phyloP scores from a whole-genome alignment of 257 asterid species.

The Cinchona pubescens region DNA sequence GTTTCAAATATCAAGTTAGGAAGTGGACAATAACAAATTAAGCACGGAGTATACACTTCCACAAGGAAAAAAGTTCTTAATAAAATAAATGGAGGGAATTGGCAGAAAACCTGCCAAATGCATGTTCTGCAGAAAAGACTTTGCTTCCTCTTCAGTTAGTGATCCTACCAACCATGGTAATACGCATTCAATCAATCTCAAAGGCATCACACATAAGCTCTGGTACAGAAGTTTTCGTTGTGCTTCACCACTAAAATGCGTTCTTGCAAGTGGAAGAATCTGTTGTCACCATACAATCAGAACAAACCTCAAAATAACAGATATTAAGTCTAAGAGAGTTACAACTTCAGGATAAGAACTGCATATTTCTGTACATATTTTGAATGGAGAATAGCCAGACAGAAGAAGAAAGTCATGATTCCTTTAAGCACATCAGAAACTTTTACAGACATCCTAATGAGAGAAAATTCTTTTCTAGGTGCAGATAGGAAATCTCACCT shows the following conservation, averaged over 20 bases:
- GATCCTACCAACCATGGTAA: slow-evolving; percentile 94
- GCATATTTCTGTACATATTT: neutral
- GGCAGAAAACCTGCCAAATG: slow-evolving; percentile 74
- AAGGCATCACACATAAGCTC: slow-evolving; percentile 95
- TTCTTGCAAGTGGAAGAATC: slow-evolving; percentile 93
- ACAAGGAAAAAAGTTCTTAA: slow-evolving; percentile 9
- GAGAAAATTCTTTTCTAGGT: slow-evolving; percentile 8
- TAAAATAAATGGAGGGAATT: slow-evolving; percentile 12
- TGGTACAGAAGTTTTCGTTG: slow-evolving; percentile 84
- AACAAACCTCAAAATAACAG: slow-evolving; percentile 15
- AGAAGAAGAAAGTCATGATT: too few species aligned
- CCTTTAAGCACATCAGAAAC: too few species aligned
- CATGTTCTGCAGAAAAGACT: slow-evolving; percentile 73
- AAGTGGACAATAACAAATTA: slow-evolving; percentile 21
- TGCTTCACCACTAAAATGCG: slow-evolving; percentile 69
- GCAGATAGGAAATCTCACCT: too few species aligned
- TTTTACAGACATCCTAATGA: too few species aligned
- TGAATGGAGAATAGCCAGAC: too few species aligned
- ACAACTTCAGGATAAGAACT: neutral
- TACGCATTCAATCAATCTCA: slow-evolving; percentile 88
- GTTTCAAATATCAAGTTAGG: slow-evolving; percentile 34
- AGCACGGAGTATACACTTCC: neutral
- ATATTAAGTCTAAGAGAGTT: slow-evolving; percentile 10
- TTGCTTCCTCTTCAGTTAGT: slow-evolving; percentile 75
- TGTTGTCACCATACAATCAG: slow-evolving; percentile 28